Evolutionary conservation across 2,329 filamentous ascomycete genomes (phyloP), one percentile per base, ranked within the genome.

Genomic region (Cladosporium cucumerinum): DNA sequence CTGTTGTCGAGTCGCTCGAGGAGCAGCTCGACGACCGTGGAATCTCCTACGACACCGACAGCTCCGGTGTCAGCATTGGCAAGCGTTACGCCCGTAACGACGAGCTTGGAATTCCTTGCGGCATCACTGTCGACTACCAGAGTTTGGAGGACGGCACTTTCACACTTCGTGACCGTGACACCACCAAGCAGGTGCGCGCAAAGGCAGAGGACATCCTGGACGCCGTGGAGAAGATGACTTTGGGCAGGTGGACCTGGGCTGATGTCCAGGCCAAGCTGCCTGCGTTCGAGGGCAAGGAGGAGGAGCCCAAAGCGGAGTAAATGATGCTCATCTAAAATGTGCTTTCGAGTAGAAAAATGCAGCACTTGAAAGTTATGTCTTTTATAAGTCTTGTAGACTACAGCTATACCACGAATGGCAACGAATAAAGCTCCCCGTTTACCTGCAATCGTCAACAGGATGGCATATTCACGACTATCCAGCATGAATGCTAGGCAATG

Each of bases 31-130:
- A 93, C 72, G 85, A 86, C 59, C 80, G 90, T 62, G 90, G 90
- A 65, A 84, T 98, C 63, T 92, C 92, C 51, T 96, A 87, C 82
- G 89, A 91, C 67, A 86, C 97, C 43, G 95, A 98, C 75, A 91
- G 95, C 78, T 96, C 92, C 16, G 92, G 90, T 30, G 93, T 93
- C 67, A 93, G 89, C 68, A 98, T 98, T 72, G 94, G 94, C 77
- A 97, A 96, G 84, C 90, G 94, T 62, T 98, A 96, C 79, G 88
- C 90, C 76, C 89, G 95, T 73, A 97, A 97, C 77, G 94, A 98
- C 78, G 94, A 98, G 81, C 86, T 97, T 66, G 95, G 94, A 73
- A 98, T 95, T 52, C 92, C 94, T 8, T 89, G 97, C 69, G 94
- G 93, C 75, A 89, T 98, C 78, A 98, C 94, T 0, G 87, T 98